A percentile compares a stretch with the other conserved stretches of the same genome.
These are phyloP conservation scores for Stachybotrys elegans DNA, from an alignment of 2,329 filamentous ascomycete species.

Conservation along the genomic window DNA sequence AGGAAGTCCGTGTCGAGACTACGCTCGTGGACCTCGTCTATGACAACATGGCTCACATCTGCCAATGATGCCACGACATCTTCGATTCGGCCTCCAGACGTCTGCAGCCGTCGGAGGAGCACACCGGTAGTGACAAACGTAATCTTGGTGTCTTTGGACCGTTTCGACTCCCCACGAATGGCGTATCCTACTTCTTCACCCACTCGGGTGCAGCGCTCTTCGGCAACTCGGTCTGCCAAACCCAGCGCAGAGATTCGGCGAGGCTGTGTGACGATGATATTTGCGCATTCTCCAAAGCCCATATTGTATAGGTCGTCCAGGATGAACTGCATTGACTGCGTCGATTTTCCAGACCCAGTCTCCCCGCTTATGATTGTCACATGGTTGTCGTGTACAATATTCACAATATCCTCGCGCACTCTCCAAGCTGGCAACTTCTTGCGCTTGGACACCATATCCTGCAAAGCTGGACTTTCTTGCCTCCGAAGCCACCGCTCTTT, in stretches of 20 bases:
- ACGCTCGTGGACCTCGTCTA: constrained; percentile 95
- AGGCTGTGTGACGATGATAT: constrained; percentile 94
- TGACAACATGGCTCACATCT: constrained; percentile 89
- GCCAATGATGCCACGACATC: constrained; percentile 78
- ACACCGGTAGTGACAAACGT: constrained; percentile 97
- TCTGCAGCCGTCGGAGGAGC: constrained; percentile 83
- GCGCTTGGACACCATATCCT: constrained; percentile 70
- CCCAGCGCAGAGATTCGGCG: constrained; percentile 91
- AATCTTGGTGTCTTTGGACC: constrained; percentile 71
- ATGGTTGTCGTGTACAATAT: constrained; percentile 69
- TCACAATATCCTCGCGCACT: constrained; percentile 70
- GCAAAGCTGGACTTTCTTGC: constrained; percentile 60
- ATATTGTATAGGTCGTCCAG: constrained; percentile 82
- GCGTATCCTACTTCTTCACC: constrained; percentile 88
- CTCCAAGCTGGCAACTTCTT: constrained; percentile 82
- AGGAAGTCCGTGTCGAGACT: constrained; percentile 94
- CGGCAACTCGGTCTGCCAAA: constrained; percentile 87
- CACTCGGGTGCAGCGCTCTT: constrained; percentile 76
- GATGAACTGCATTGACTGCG: constrained; percentile 93
- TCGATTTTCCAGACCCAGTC: constrained; percentile 95
- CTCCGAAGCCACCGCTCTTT: constrained; percentile 65
- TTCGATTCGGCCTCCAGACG: constrained; percentile 72
- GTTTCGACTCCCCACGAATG: constrained; percentile 84
- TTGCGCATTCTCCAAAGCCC: constrained; percentile 70
- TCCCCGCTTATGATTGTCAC: constrained; percentile 97